A percentile compares a stretch with the other conserved stretches of the same genome.
phyloP scores from a whole-genome alignment of 2,329 filamentous ascomycete species.

The Ustulina deusta region DNA sequence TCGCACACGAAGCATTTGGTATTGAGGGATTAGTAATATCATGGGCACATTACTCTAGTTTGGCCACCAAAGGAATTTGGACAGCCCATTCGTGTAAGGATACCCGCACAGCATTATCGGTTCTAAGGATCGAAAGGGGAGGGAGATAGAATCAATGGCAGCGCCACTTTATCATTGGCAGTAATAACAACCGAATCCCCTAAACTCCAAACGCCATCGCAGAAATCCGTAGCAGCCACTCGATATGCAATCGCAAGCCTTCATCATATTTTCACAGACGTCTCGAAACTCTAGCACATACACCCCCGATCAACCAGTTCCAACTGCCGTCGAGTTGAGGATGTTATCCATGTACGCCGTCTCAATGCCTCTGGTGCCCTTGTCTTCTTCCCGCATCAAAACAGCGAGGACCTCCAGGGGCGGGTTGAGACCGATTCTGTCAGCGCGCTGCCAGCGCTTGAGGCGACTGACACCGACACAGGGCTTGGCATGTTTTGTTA shows the following conservation, averaged over 20 bases:
- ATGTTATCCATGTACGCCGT: conserved; percentile 80
- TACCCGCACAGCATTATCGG: conserved; percentile 2
- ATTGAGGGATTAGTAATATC: conserved; percentile 61
- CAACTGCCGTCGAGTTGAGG: conserved; percentile 62
- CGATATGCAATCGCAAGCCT: conserved; percentile 25
- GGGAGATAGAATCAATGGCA: conserved; percentile 10
- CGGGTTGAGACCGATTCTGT: conserved; percentile 84
- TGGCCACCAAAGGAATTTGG: neutral
- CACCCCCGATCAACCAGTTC: conserved; percentile 42
- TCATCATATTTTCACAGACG: conserved; percentile 27
- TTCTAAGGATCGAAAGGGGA: neutral
- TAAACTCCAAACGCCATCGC: conserved; percentile 40
- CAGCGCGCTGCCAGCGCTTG: conserved; percentile 89
- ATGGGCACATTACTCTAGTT: neutral
- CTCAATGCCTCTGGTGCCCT: conserved; percentile 66
- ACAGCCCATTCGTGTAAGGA: conserved; percentile 2
- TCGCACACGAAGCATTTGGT: conserved; percentile 94
- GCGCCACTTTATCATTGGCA: conserved; percentile 20
- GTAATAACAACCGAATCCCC: conserved; percentile 18
- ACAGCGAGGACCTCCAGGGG: conserved; percentile 92
- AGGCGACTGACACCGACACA: conserved; percentile 86
- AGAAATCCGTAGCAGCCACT: conserved; percentile 27
- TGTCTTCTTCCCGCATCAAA: conserved; percentile 76
- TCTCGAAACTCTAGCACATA: conserved; percentile 4
- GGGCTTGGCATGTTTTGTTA: conserved; percentile 66